Evolutionary conservation across 2,329 filamentous ascomycete genomes (phyloP), one percentile per base, ranked within the genome.

Genomic region (Hypoxylon sp.): DNA sequence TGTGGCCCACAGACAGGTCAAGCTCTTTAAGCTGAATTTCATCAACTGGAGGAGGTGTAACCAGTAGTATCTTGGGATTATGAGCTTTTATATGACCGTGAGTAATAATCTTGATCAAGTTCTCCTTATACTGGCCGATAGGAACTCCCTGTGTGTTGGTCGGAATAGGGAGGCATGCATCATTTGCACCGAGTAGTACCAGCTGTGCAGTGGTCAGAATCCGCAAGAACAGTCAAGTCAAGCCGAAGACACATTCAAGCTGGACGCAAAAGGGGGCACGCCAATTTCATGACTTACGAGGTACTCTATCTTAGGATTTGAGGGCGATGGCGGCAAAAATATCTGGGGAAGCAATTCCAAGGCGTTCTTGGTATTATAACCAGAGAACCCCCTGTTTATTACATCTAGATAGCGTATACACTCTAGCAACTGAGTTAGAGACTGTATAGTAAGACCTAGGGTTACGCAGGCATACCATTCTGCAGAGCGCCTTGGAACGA

Each of bases 151-250:
- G 96, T 9, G 84, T 83, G 55, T 88, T 89, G 3, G 84, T 83
- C 3, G 86, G 83, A 38, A 87, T 82, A 2, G 89, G 86, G 2
- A 97, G 79, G 60, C 90, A 90, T 2, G 95, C 91, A 79, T 98
- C 96, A 77, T 99, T 98, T 73, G 96, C 93, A 17, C 96, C 96
- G 66, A 98, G 90, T 71, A 97, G 90, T 64, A 97, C 81, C 41
- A 91, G 83, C 91, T 94, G 63, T 21, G 21, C 17, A 28, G 25
- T 6, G 25, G 67, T 71, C 36, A 69, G 53, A 62, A 57, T 69
- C 9, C 34, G 19, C 43, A 55, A 23, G 23, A 28, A 45, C 41
- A n/a, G 32, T 45, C 38, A 25, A 17, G 51, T 43, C 36, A 32
- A 17, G 49, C 75, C 45, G 74, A 32, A 21, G 6, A 36, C 38